Evolutionary conservation across 2,329 filamentous ascomycete species (phyloP), one percentile per base, ranked within the genome.

Genomic region (Curvularia spicifera): DNA sequence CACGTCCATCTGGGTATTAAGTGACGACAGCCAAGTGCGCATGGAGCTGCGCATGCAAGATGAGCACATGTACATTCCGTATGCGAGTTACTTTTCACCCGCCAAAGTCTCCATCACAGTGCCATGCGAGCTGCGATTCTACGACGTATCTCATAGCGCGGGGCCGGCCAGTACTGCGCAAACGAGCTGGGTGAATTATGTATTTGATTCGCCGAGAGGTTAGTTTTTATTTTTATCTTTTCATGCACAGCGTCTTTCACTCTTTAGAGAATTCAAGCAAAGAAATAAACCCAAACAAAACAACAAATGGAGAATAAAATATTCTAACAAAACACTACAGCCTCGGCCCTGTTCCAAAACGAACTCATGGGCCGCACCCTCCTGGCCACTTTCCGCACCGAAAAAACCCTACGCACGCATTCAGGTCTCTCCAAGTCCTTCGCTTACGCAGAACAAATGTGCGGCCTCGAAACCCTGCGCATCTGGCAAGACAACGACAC

Each of bases 401-500:
- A 73, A 31, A 79, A 80, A 54, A 81, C 79, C 1, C 76, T 78
- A 33, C 78, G 81, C 24, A 69, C 80, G 8, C 80, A 81, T 64
- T 75, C 79, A 53, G 79, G 80, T 5, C 49, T 81, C 18, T 68
- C 72, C 20, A 73, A 76, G 0, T 71, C 76, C 0, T 78, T 81
- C 52, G 70, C 77, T 3, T 80, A 81, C 54, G 78, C 80, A 52
- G 79, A 81, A 61, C 80, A 82, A 63, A 80, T 82, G 71, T 80
- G 80, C 52, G 80, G 77, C 20, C 78, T 81, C 57, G 80, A 82
- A 57, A 79, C 79, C 35, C 70, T 82, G 2, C 73, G 80, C 4
- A 66, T 82, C 0, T 82, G 80, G 80, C 75, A 80, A 59, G 79
- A 82, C 45, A 74, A 78, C 24, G 76, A 75, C 0, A 74, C 70